Base-by-base conservation (phyloP, 495 filamentous ascomycete genomes). In the Xylaria castorea region DNA sequence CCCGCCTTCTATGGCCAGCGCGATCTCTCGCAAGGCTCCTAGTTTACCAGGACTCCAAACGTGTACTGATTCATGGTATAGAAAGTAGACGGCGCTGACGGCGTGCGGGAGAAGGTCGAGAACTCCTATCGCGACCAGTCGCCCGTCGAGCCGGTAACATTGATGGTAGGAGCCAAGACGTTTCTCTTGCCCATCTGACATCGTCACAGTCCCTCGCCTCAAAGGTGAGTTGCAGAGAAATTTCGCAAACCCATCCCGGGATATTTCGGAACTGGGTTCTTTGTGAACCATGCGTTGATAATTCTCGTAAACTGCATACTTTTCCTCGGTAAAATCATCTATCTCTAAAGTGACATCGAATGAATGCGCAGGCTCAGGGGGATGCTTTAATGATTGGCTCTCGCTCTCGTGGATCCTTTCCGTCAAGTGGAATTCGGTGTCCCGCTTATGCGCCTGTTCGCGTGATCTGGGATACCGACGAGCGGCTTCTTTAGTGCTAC, bases 11-110 rank as follows among this genome's bases (percentile, higher is more conserved):
- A 89, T 80, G 5, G 94, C 91, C 27, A 98, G 79, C 14, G 90
- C 88, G 69, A 95, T 93, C 79, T 99, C 96, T 68, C 93, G 85
- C 78, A 98, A 77, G 8, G 95, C 96, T 72, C 92, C 92, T 40
- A 98, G 82, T 81, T 98, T 99, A 3, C 96, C 96, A 75, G 97
- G 92, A 69, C 90, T 89, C 87, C 90, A 95, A 27, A 86, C 84
- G 68, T 92, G 90, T 75, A 95, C 91, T 34, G 93, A 92, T 73
- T 92, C 90, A 78, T 97, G 92, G 78, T 99, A 96, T 83, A 97
- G 88, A 77, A 98, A 93, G 80, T 99, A 99, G 46, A 98, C 96
- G 25, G 92, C 93, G 82, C 95, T 98, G 40, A 99, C 93, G 70
- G 90, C 91, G 68, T 92, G 85, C 0, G 95, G 96, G 36, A 98